Percentiles rank a stretch among this genome's conserved stretches.
Evolutionary conservation across 1,284 basidiomycete genomes (phyloP).

Genomic region (Rhodotorula sp.): DNA sequence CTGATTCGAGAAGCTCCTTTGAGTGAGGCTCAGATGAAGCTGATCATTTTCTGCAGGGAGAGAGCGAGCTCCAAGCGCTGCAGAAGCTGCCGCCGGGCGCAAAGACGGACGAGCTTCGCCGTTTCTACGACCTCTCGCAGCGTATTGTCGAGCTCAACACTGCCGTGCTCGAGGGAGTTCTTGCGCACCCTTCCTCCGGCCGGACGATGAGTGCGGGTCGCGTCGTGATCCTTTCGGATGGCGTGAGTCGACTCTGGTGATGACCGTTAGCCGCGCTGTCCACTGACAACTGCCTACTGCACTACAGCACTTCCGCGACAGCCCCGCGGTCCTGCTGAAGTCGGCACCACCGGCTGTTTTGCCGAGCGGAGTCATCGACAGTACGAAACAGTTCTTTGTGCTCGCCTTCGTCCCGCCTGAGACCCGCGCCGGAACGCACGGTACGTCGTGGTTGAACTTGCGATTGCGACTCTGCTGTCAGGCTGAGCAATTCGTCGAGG

Average conservation of each 20-base stretch:
- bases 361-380: constrained; percentile 55
- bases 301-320: constrained; percentile 71
- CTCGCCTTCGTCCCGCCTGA: constrained; percentile 63
- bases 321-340: constrained; percentile 73
- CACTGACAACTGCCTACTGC: too few relatives aligned
- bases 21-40: too few relatives aligned
- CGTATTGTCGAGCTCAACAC: constrained; percentile 68
- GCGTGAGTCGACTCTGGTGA: constrained; percentile 55
- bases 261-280: too few relatives aligned
- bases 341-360: constrained; percentile 57
- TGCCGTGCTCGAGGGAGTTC: constrained; percentile 64
- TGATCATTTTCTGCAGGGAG: constrained; percentile 58
- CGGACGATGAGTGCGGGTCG: constrained; percentile 72
- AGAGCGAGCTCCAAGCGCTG: constrained; percentile 66
- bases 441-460: constrained; percentile 49
- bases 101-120: constrained; percentile 62
- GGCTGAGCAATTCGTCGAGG: not conserved
- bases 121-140: constrained; percentile 72
- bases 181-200: constrained; percentile 62
- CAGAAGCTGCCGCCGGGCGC: constrained; percentile 61
- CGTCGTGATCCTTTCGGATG: constrained; percentile 78
- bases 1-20: too few relatives aligned
- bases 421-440: constrained; percentile 52
- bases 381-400: constrained; percentile 64
- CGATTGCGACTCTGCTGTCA: not conserved